These are phyloP conservation scores for Scenedesmus sp. DNA, from an alignment of 163 green algal genomes.

Conservation along the genomic window DNA sequence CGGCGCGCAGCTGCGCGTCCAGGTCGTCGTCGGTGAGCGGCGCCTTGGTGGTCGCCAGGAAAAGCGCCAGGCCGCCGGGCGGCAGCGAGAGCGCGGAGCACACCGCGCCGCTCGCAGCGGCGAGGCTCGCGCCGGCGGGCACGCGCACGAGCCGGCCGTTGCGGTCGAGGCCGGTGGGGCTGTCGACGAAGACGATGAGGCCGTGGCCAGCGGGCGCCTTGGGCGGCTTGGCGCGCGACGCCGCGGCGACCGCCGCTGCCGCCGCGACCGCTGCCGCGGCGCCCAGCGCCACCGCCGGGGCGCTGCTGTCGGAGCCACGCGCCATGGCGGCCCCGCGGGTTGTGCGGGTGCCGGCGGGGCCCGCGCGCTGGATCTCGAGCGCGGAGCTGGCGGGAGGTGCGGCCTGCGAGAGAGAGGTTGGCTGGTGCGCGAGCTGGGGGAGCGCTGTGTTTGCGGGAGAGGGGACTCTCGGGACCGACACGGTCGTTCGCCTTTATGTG, in stretches of 20 bases:
- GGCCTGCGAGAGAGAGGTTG: no score
- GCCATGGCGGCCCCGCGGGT: background rate
- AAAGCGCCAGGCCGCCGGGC: background rate
- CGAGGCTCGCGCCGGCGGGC: background rate
- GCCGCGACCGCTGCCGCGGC: slow-evolving; percentile 3
- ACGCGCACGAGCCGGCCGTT: slow-evolving; percentile 6
- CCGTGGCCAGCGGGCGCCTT: background rate
- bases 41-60: slow-evolving; percentile 15
- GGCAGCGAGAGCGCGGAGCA: slow-evolving; percentile 1
- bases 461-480: no score
- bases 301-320: background rate
- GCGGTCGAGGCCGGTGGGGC: background rate
- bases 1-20: slow-evolving; percentile 6
- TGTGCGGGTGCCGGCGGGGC: background rate
- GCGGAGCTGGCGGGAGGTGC: background rate
- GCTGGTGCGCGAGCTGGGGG: no score
- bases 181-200: background rate
- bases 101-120: background rate
- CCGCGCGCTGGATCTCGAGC: background rate
- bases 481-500: no score
- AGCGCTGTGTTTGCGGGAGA: no score
- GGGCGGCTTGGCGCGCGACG: background rate
- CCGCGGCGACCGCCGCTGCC: background rate
- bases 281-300: background rate
- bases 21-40: background rate